Percentiles rank a stretch among this genome's conserved stretches.
phyloP scores from a whole-genome alignment of 1,139 yeast genomes.

The Blastobotrys petasosporus region DNA sequence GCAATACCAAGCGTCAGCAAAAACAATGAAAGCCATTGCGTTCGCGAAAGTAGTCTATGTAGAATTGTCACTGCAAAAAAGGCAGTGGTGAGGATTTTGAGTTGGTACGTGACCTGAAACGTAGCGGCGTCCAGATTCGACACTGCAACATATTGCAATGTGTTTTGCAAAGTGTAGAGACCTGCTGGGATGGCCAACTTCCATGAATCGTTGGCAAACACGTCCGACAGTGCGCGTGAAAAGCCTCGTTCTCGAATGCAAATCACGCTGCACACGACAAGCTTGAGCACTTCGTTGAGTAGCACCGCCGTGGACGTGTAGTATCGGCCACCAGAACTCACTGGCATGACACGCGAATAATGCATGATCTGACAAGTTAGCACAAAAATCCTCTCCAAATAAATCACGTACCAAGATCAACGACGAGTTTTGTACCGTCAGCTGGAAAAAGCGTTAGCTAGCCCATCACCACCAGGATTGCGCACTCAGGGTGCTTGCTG shows the following conservation, averaged over 20 bases:
- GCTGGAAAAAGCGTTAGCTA: neutral
- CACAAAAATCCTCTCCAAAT: neutral
- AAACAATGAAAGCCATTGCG: constrained; percentile 37
- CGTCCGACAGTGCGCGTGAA: constrained; percentile 27
- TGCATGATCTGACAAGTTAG: constrained; percentile 29
- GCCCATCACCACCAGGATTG: neutral
- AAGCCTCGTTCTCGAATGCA: constrained; percentile 18
- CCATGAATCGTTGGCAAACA: constrained; percentile 36
- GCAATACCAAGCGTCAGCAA: constrained; percentile 38
- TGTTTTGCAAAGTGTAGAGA: constrained; percentile 39
- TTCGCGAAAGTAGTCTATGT: constrained; percentile 29
- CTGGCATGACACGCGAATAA: constrained; percentile 39
- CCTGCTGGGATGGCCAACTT: constrained; percentile 39
- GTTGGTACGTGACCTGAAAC: constrained; percentile 41
- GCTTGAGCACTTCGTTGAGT: constrained; percentile 37
- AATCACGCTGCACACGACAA: constrained; percentile 30
- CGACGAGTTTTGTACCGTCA: constrained; percentile 36
- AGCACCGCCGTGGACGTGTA: constrained; percentile 40
- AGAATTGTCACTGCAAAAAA: constrained; percentile 39
- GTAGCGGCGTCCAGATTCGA: constrained; percentile 40
- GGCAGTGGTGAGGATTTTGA: constrained; percentile 41
- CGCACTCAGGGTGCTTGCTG: neutral
- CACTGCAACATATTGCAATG: constrained; percentile 39
- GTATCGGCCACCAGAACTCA: constrained; percentile 25
- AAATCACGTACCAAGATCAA: constrained; percentile 28